Conservation (phyloP, 1,284 basidiomycete genomes). For the Irpex lacteus region DNA sequence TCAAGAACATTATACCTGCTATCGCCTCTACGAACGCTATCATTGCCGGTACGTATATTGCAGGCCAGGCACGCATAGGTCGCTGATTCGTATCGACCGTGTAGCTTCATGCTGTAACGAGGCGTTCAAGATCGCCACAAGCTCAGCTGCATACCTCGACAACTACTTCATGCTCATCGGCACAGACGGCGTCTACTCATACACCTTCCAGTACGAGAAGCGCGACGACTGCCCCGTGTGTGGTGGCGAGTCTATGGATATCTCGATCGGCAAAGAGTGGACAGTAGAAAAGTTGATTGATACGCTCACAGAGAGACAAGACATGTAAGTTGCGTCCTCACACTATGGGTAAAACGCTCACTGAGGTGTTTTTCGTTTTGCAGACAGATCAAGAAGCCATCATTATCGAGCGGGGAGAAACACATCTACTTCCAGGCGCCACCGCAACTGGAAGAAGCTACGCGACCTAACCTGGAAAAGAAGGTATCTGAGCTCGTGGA, state of each 20-base stretch:
- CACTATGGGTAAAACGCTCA: neutral
- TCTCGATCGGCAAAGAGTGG: slow-evolving; percentile 65
- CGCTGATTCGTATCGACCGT: neutral
- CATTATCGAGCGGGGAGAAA: slow-evolving; percentile 64
- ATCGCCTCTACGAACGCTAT: slow-evolving; percentile 97
- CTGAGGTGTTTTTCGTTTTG: slow-evolving; percentile 1
- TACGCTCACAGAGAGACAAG: slow-evolving; percentile 78
- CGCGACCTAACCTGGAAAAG: slow-evolving; percentile 87
- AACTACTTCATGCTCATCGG: slow-evolving; percentile 99
- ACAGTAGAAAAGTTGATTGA: slow-evolving; percentile 87
- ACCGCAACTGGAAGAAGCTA: slow-evolving; percentile 83
- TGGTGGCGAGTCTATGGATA: slow-evolving; percentile 82
- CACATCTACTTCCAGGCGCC: slow-evolving; percentile 94
- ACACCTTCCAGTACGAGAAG: slow-evolving; percentile 95
- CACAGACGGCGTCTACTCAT: slow-evolving; percentile 95
- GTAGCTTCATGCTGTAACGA: slow-evolving; percentile 97
- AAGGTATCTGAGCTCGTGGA: slow-evolving; percentile 78
- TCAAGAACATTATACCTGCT: slow-evolving; percentile 99
- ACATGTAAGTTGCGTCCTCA: slow-evolving; percentile 61
- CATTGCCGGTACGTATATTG: slow-evolving; percentile 67
- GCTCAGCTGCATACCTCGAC: slow-evolving; percentile 89
- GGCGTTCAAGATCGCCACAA: slow-evolving; percentile 98
- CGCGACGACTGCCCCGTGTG: slow-evolving; percentile 96
- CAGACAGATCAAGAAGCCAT: slow-evolving; percentile 94
- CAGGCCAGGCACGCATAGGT: neutral